Conservation (phyloP, 2,329 filamentous ascomycete species). For the Claviceps cyperi region DNA sequence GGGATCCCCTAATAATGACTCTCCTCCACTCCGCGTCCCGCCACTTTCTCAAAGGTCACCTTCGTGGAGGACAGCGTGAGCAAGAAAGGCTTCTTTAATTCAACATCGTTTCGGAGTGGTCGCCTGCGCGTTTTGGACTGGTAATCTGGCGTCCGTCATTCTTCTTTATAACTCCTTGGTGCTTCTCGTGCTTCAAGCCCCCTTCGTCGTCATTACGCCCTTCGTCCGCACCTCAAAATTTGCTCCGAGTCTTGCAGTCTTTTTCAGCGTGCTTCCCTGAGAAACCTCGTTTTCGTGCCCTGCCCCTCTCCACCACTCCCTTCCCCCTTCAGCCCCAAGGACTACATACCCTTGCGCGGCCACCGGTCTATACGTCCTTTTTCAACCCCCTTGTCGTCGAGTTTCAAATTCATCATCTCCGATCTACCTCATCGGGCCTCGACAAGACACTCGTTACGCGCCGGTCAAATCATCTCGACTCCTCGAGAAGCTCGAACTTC, state of each 20-base stretch:
- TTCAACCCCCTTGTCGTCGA: neutral
- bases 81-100: conserved; percentile 4
- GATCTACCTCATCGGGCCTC: neutral
- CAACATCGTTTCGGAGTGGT: conserved; percentile 4
- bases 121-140: conserved; percentile 4
- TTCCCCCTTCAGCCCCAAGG: neutral
- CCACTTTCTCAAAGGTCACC: conserved; percentile 7
- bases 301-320: neutral
- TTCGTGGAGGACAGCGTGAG: conserved; percentile 3
- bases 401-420: neutral
- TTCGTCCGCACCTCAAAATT: conserved; percentile 1
- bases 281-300: neutral
- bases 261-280: neutral
- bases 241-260: conserved; percentile 3
- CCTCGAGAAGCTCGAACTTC: neutral
- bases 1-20: conserved; percentile 6
- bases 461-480: neutral
- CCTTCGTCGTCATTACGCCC: conserved; percentile 2
- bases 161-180: conserved; percentile 3
- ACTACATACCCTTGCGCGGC: neutral
- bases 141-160: conserved; percentile 3
- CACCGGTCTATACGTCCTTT: conserved; percentile 1
- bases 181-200: conserved; percentile 2
- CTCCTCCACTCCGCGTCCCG: conserved; percentile 6
- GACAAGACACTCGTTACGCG: neutral